phyloP scores from a whole-genome alignment of 768 basidiomycete species.

The Serendipita sp. region DNA sequence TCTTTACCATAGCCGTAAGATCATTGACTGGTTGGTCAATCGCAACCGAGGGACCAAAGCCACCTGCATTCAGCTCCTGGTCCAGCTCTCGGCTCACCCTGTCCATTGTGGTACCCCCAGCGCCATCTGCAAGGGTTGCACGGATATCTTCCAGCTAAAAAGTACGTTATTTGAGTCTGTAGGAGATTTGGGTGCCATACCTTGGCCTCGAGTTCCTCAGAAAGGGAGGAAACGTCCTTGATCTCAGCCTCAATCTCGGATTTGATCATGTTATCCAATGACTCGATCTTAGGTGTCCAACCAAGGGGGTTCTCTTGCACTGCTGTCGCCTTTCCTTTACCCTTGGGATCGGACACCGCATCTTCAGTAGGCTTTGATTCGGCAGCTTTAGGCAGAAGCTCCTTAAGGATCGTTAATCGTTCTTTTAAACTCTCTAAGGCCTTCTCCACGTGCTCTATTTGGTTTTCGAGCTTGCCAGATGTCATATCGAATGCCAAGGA shows the following conservation, averaged over 20 bases:
- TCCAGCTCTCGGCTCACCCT: constrained; percentile 57
- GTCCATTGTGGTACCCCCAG: constrained; percentile 45
- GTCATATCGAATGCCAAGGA: constrained; percentile 88
- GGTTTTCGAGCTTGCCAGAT: constrained; percentile 64
- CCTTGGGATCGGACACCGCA: constrained; percentile 41
- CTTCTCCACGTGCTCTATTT: constrained; percentile 64
- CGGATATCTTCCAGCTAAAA: constrained; percentile 83
- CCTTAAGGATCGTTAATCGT: constrained; percentile 36
- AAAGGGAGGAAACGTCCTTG: constrained; percentile 59
- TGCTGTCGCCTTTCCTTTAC: constrained; percentile 35
- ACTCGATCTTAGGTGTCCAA: constrained; percentile 20
- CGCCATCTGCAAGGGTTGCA: constrained; percentile 49
- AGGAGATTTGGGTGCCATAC: constrained; percentile 21
- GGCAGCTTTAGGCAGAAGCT: constrained; percentile 19
- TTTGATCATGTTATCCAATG: constrained; percentile 49
- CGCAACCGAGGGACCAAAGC: constrained; percentile 21
- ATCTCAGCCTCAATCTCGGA: constrained; percentile 63
- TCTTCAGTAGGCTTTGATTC: constrained; percentile 22
- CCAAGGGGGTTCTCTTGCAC: constrained; percentile 4
- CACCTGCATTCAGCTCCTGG: constrained; percentile 37
- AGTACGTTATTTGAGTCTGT: background rate
- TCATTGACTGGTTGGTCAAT: constrained; percentile 47
- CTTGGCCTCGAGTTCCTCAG: constrained; percentile 74
- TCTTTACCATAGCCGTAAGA: constrained; percentile 68
- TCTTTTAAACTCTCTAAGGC: constrained; percentile 65